A percentile compares a stretch with the other conserved stretches of the same genome.
phyloP scores from a whole-genome alignment of 345 rosid species.

The Eucalyptus melliodora region DNA sequence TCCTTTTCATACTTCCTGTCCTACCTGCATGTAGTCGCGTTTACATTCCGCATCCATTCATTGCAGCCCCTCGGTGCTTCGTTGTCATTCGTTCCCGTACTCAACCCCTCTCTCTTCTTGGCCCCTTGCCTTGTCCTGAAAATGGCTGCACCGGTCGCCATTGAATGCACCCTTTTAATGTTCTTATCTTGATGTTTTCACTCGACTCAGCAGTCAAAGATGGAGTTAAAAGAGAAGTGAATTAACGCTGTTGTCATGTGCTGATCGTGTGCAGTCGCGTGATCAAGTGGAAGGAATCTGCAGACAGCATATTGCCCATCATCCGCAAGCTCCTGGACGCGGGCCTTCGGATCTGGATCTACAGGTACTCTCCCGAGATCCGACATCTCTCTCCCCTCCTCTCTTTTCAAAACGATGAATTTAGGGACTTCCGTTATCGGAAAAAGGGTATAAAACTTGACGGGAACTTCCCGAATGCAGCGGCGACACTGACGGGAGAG shows the following conservation, averaged over 20 bases:
- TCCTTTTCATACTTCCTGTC: not conserved
- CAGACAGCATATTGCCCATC: slow-evolving; percentile 35
- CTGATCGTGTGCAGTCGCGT: slow-evolving; percentile 6
- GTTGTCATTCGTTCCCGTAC: not conserved
- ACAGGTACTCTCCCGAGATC: slow-evolving; percentile 25
- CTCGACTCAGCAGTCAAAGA: not conserved
- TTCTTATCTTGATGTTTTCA: not conserved
- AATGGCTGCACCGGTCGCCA: not conserved
- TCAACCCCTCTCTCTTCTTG: not conserved
- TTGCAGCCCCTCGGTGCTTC: not conserved
- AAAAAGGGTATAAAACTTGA: not conserved
- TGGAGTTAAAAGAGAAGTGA: not conserved
- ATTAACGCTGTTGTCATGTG: not conserved
- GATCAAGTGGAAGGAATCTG: slow-evolving; percentile 42
- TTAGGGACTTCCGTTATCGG: not conserved
- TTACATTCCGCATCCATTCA: not conserved
- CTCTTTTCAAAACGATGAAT: not conserved
- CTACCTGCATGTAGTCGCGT: not conserved
- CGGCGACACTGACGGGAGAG: slow-evolving; percentile 84
- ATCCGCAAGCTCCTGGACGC: slow-evolving; percentile 38
- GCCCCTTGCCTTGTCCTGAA: not conserved
- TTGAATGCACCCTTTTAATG: not conserved
- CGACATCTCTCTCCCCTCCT: not conserved
- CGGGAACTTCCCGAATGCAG: slow-evolving; percentile 5
- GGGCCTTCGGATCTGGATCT: slow-evolving; percentile 68